Evolutionary conservation across 2,329 filamentous ascomycete species (phyloP), one percentile per base, ranked within the genome.

Genomic region (Sporothrix pallida): DNA sequence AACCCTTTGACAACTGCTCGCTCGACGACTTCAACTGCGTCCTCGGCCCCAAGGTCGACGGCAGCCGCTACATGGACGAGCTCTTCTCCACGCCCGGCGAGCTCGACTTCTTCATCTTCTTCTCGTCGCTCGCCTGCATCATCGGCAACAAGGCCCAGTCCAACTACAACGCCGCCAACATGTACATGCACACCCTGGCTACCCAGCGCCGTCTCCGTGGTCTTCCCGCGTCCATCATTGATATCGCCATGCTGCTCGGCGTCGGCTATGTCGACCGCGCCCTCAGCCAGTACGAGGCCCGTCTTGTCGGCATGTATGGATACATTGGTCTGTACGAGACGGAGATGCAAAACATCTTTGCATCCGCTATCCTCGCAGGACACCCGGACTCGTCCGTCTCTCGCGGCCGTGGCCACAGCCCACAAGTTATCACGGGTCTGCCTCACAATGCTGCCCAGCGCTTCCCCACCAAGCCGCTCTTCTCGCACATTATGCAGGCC

Each of bases 81-180:
- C 73, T 76, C 9, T 73, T 76, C 31, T 72, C 73, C 15, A 70
- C 46, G 46, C 68, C 69, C 5, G 74, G 74, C 15, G n/a, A 70
- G 42, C 75, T 78, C 17, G 77, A 80, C 75, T 80, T 82, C 72
- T 82, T 81, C 72, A 67, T 81, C 71, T 71, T 79, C 60, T 77
- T 79, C 72, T 78, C 77, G 17, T 81, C 80, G 37, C 71, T 79
- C 12, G 75, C 76, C 1, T 77, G 77, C 15, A 76, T 82, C 15
- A 74, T 82, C 3, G 83, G 81, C 8, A 79, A 80, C 23, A 75
- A 78, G 0, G 80, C 78, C 0, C 84, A 85, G 74, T 79, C 80
- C 68, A 85, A 82, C 74, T 83, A 86, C 75, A 78, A 80, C 3
- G 81, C 82, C 0, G 83, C 80, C 17, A 85, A 84, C 75, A 79